Conservation (phyloP, 352 stramenopile genomes). For the Globisporangium perplexum region DNA sequence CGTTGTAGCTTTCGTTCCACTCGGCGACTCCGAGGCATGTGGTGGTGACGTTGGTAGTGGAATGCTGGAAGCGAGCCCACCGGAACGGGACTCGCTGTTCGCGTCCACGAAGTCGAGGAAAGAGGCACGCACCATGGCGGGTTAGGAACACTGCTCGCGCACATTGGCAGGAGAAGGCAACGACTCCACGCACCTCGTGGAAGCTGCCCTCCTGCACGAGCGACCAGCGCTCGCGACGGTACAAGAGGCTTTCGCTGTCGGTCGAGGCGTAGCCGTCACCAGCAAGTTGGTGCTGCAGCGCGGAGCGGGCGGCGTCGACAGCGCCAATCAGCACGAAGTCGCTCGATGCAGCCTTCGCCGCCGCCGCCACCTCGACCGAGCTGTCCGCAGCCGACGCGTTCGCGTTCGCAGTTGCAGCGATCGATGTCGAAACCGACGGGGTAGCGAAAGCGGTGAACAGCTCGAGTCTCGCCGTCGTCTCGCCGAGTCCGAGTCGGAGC, state of each 20-base stretch:
- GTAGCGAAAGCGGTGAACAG: constrained; percentile 4
- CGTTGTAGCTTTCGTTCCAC: constrained; percentile 19
- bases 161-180: no score
- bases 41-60: constrained; percentile 4
- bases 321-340: constrained; percentile 15
- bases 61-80: constrained; percentile 29
- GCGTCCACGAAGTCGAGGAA: neutral
- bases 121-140: neutral
- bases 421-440: neutral
- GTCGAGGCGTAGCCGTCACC: constrained; percentile 5
- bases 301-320: neutral
- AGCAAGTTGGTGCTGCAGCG: neutral
- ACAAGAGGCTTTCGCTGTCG: constrained; percentile 9
- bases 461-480: constrained; percentile 2
- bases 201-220: constrained; percentile 13
- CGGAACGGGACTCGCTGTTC: constrained; percentile 12
- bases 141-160: neutral
- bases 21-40: constrained; percentile 23
- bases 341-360: constrained; percentile 5
- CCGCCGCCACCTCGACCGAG: neutral
- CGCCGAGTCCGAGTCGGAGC: neutral
- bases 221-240: constrained; percentile 9
- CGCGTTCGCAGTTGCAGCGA: neutral
- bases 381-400: neutral
- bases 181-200: constrained; percentile 3